A percentile compares a stretch with the other conserved stretches of the same genome.
Conservation (phyloP, 768 basidiomycete species). For the Tylopilus vinaceipallidus region DNA sequence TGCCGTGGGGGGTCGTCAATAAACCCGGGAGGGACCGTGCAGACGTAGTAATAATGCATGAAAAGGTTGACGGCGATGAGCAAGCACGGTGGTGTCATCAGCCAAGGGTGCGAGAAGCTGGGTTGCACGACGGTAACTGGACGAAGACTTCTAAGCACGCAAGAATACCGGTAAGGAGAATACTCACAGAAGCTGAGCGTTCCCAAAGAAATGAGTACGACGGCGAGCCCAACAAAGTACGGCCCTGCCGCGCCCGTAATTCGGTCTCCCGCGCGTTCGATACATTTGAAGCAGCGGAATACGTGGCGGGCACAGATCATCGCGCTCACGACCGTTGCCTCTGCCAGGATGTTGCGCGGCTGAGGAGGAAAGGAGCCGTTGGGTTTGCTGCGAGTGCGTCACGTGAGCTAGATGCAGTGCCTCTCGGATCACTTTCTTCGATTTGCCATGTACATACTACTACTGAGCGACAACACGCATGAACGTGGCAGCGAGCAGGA, state of each 20-base stretch:
- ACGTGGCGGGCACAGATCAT: constrained; percentile 31
- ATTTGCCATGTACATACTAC: too few species aligned
- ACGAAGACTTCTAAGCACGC: background rate
- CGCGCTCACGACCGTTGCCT: background rate
- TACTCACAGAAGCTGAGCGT: constrained; percentile 78
- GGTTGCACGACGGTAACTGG: constrained; percentile 81
- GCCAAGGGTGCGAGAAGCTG: constrained; percentile 52
- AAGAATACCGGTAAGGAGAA: background rate
- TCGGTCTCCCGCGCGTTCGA: constrained; percentile 75
- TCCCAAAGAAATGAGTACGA: constrained; percentile 66
- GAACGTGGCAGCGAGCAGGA: too few species aligned
- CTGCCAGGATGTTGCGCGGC: background rate
- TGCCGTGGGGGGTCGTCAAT: constrained; percentile 54
- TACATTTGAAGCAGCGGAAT: constrained; percentile 58
- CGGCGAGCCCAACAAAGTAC: constrained; percentile 81
- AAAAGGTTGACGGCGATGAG: constrained; percentile 76
- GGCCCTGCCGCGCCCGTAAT: constrained; percentile 91
- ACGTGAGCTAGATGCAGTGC: too few species aligned
- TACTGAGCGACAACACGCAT: too few species aligned
- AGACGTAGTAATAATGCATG: constrained; percentile 83
- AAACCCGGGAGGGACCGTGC: constrained; percentile 78
- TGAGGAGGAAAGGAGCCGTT: too few species aligned
- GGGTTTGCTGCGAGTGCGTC: too few species aligned
- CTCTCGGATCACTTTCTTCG: too few species aligned
- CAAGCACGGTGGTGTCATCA: constrained; percentile 67